These are phyloP conservation scores for Arachis hypogaea DNA, from an alignment of 306 rosid genomes.

Conservation along the genomic window DNA sequence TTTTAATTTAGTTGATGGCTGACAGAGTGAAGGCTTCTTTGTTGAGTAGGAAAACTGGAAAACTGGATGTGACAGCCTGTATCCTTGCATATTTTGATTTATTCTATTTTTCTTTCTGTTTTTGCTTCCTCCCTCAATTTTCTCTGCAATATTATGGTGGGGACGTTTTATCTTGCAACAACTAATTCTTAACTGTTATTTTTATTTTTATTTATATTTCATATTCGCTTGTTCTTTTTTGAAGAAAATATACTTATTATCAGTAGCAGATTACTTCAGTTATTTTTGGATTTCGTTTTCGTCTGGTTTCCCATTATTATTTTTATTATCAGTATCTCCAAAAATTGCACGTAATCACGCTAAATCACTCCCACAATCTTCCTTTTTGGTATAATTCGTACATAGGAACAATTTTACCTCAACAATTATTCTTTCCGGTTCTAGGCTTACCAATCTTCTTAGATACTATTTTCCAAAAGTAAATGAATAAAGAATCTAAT, in stretches of 20 bases:
- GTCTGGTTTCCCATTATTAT: no score
- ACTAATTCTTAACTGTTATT: not conserved
- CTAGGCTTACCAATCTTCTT: not conserved
- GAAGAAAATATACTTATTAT: no score
- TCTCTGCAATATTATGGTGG: not conserved
- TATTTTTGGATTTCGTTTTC: not conserved
- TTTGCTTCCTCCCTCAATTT: not conserved
- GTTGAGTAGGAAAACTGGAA: conserved; percentile 23
- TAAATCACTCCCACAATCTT: not conserved
- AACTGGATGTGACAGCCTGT: conserved; percentile 49
- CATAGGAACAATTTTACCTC: not conserved
- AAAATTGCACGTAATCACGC: conserved; percentile 32
- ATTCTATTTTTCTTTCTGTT: not conserved
- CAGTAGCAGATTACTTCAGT: not conserved
- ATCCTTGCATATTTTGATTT: conserved; percentile 23
- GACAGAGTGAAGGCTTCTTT: conserved; percentile 10
- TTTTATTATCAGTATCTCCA: conserved; percentile 3
- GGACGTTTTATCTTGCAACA: not conserved
- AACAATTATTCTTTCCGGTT: not conserved
- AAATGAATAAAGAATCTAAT: not conserved
- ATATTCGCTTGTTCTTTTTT: not conserved
- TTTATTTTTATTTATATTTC: not conserved
- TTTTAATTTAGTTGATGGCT: not conserved
- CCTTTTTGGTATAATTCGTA: not conserved
- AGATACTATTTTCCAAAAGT: not conserved